These are phyloP conservation scores for Penicillium ochrochloron DNA, from an alignment of 495 filamentous ascomycete genomes.

Conservation along the genomic window DNA sequence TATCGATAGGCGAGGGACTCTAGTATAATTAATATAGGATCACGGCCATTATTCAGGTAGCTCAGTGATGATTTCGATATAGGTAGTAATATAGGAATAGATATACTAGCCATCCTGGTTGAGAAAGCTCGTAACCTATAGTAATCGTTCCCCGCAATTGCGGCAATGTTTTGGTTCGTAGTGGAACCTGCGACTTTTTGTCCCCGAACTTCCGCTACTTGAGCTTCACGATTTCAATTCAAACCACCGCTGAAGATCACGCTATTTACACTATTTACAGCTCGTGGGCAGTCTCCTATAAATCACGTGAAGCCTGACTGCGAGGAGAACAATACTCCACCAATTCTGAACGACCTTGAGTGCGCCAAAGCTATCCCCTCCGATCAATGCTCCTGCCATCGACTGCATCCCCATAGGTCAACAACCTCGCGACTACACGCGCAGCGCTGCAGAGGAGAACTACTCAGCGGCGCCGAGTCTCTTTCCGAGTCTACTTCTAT, in stretches of 20 bases:
- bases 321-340: neutral
- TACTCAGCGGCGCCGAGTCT: neutral
- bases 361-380: neutral
- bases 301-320: neutral
- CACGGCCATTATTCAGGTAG: too few species aligned
- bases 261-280: neutral
- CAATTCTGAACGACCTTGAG: neutral
- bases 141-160: slow-evolving; percentile 8
- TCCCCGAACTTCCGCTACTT: slow-evolving; percentile 12
- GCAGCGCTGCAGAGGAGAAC: neutral
- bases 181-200: slow-evolving; percentile 20
- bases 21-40: too few species aligned
- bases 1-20: too few species aligned
- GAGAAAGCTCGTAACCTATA: neutral
- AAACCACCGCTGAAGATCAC: neutral
- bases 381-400: neutral
- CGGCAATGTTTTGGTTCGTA: slow-evolving; percentile 21
- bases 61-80: too few species aligned
- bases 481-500: neutral
- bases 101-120: too few species aligned
- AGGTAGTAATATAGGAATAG: too few species aligned
- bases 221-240: slow-evolving; percentile 2
- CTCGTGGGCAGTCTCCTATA: neutral
- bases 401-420: neutral
- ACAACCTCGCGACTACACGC: neutral